Evolutionary conservation across 805 yeast species (phyloP), one percentile per base, ranked within the genome.

Genomic region (Candida namnaoensis): DNA sequence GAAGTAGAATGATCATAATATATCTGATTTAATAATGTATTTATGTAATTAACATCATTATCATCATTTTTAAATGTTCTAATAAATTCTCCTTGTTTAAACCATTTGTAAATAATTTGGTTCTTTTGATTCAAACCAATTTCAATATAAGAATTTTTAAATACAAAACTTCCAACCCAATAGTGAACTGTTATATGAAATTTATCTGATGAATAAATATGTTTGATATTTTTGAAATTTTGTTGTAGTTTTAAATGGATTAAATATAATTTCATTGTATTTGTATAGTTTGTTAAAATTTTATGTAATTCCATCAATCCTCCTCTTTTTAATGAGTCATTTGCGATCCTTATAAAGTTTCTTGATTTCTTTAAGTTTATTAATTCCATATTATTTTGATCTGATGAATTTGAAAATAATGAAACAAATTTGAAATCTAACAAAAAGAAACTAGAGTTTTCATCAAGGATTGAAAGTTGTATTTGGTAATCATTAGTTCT

Each of bases 391-490:
- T 19, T 19, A 19, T 19, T 19, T 19, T 19, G 19, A 19, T 19
- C 19, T 19, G 19, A 19, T 19, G 19, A 19, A 19, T 19, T 19
- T 19, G 19, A 19, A 19, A 19, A 19, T 3, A 58, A 50, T 51
- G 83, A 81, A 23, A 73, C 64, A 42, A 88, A 74, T 42, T 76
- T 71, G 60, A 88, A 82, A 56, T 86, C 91, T 19, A 91, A 83
- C 45, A 88, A 70, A 54, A 80, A 85, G 51, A 84, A 81, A 13
- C 88, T 88, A 0, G 88, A 75, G 34, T 69, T 66, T 24, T 79
- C 78, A 51, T 77, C 80, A 6, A 80, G 80, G 33, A 87, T 79
- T 0, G 93, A 85, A n/a, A 90, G 69, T 24, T 88, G 86, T 13
- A 88, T 72, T 56, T 80, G 78, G 54, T 85, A 88, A 39, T 82